A percentile compares a stretch with the other conserved stretches of the same genome.
These are phyloP conservation scores for Bimuria novae-zelandiae DNA, from an alignment of 2,329 filamentous ascomycete genomes.

Conservation along the genomic window DNA sequence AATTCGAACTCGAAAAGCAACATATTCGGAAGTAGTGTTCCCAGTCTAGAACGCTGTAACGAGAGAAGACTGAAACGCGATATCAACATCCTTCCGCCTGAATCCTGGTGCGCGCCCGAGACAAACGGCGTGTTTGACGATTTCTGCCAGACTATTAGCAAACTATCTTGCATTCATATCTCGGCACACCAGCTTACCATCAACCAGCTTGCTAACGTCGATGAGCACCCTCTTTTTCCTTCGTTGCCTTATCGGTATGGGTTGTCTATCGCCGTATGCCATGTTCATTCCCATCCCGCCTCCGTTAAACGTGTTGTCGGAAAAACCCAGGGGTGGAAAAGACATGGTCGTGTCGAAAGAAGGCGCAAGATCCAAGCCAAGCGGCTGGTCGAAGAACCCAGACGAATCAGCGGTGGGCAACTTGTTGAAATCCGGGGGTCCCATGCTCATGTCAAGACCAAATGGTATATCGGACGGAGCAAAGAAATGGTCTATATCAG, in stretches of 20 bases:
- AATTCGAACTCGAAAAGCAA: too few relatives aligned
- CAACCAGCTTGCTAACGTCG: conserved; percentile 50
- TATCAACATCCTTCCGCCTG: conserved; percentile 49
- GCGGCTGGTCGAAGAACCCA: conserved; percentile 33
- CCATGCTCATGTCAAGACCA: conserved; percentile 30
- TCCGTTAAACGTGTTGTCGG: conserved; percentile 16
- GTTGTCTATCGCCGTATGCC: conserved; percentile 20
- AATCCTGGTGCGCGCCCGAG: conserved; percentile 53
- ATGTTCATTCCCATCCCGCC: conserved; percentile 25
- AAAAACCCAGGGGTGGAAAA: conserved; percentile 10
- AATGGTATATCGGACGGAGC: conserved; percentile 19
- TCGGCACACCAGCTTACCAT: conserved; percentile 42
- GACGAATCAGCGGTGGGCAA: conserved; percentile 20
- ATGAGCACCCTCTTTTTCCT: conserved; percentile 47
- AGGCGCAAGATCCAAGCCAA: conserved; percentile 41
- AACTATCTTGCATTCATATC: neutral
- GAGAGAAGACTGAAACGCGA: conserved; percentile 44
- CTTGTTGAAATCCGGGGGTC: conserved; percentile 18
- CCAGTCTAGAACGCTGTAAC: conserved; percentile 27
- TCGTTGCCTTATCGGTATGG: conserved; percentile 26
- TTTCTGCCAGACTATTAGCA: conserved; percentile 37
- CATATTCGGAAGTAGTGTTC: neutral
- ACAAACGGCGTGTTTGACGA: conserved; percentile 47
- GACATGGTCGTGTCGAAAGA: conserved; percentile 25
- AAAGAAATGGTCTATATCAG: conserved; percentile 2